Evolutionary conservation across 768 basidiomycete genomes (phyloP), one percentile per base, ranked within the genome.

Genomic region (Lactarius evosmus): DNA sequence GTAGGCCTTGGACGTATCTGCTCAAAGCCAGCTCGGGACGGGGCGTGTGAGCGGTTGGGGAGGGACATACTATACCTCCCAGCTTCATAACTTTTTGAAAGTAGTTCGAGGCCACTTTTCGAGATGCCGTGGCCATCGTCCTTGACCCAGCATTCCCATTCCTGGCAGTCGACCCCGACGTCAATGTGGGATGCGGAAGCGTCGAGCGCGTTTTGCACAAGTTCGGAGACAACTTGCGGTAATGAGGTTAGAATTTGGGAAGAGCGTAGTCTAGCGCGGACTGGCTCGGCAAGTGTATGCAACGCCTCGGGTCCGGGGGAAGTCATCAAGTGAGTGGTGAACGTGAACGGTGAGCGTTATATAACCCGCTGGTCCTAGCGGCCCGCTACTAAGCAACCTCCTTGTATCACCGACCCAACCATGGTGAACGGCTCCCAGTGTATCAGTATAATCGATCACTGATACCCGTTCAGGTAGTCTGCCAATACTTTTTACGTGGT

Each of bases 191-290:
- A 78, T 0, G 94, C 85, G 32, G 79, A 79, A 2, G 95, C 92
- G 69, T 98, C 96, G 9, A 98, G 79, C 3, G 92, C 82, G 73
- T 98, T 98, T 73, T 95, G 95, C 12, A 95, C 74, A 38, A 98
- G 83, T 74, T 98, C 94, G 2, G 86, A 87, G 25, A 95, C 78
- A 62, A 95, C 79, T 71, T 89, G 85, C 8, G 89, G 80, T 30
- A 97, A 72, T 6, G 93, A 89, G 0, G 93, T 93, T 63, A 98
- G 75, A 66, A 95, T 86, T 70, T 92, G 85, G 0, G 91, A 84
- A 2, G 94, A 95, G 49, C 95, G 86, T 51, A 98, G 78, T 69
- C 80, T 85, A 25, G 84, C 78, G 51, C 84, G 86, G 7, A 91
- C 91, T n/a, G 78, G 76, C 19, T 70, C 72, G 51, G 88, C 79